phyloP scores from a whole-genome alignment of 805 yeast species.

The Yamadazyma philogaea region DNA sequence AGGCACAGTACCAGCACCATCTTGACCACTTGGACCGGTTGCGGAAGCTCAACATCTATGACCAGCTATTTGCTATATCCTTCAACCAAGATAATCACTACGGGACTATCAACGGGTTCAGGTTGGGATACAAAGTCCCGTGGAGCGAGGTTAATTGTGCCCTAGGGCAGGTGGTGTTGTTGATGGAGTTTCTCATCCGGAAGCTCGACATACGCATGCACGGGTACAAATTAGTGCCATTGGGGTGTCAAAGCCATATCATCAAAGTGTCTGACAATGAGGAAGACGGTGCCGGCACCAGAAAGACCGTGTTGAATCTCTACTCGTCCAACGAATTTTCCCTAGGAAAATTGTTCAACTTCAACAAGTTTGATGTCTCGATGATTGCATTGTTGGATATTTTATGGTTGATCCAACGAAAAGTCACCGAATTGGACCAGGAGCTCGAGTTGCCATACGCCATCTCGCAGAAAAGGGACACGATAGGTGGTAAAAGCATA shows the following conservation, averaged over 20 bases:
- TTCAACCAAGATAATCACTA: slow-evolving; percentile 65
- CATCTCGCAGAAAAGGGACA: slow-evolving; percentile 55
- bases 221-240: slow-evolving; percentile 67
- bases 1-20: slow-evolving; percentile 60
- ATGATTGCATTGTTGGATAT: slow-evolving; percentile 75
- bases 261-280: slow-evolving; percentile 39
- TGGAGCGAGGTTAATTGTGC: slow-evolving; percentile 94
- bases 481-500: slow-evolving; percentile 76
- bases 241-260: slow-evolving; percentile 81
- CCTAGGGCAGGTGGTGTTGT: slow-evolving; percentile 73
- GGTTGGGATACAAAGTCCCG: slow-evolving; percentile 76
- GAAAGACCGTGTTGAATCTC: slow-evolving; percentile 50
- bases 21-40: slow-evolving; percentile 66
- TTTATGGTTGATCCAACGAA: slow-evolving; percentile 47
- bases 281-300: slow-evolving; percentile 12
- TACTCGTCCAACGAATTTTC: slow-evolving; percentile 71
- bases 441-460: slow-evolving; percentile 69
- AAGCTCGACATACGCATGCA: slow-evolving; percentile 53
- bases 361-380: slow-evolving; percentile 74
- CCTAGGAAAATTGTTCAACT: slow-evolving; percentile 66
- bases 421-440: slow-evolving; percentile 45
- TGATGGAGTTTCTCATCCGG: slow-evolving; percentile 61
- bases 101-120: slow-evolving; percentile 81
- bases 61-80: slow-evolving; percentile 78
- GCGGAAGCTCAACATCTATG: slow-evolving; percentile 75